These are phyloP conservation scores for Vitis amurensis DNA, from an alignment of 164 flowering plant genomes.

Conservation along the genomic window DNA sequence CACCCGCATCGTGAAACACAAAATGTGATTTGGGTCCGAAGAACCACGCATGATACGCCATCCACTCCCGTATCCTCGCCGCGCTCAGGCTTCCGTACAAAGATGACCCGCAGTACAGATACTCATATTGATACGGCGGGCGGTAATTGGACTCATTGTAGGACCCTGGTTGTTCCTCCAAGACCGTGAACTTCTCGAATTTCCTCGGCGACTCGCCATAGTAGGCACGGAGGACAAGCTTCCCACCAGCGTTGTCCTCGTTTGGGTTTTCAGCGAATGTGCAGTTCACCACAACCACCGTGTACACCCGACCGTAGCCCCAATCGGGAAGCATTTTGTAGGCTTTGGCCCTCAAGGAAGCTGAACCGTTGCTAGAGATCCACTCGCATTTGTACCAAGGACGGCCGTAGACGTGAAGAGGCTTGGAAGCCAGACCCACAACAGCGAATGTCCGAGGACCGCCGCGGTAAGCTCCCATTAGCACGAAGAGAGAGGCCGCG, in stretches of 20 bases:
- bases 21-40: conserved; percentile 64
- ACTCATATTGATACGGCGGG: conserved; percentile 57
- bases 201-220: conserved; percentile 34
- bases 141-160: conserved; percentile 41
- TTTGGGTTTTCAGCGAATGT: conserved; percentile 51
- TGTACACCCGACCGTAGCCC: conserved; percentile 77
- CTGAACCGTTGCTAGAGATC: conserved; percentile 32
- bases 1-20: conserved; percentile 73
- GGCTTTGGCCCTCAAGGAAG: conserved; percentile 31
- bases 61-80: conserved; percentile 58
- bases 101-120: conserved; percentile 69
- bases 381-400: conserved; percentile 75
- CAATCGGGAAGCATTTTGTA: conserved; percentile 71
- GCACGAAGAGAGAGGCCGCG: conserved; percentile 61
- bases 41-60: conserved; percentile 73
- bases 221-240: conserved; percentile 51
- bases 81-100: conserved; percentile 60
- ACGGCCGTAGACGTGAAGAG: conserved; percentile 52
- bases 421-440: conserved; percentile 75
- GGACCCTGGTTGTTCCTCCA: conserved; percentile 47
- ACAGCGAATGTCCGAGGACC: conserved; percentile 56
- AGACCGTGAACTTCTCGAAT: conserved; percentile 45
- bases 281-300: conserved; percentile 68
- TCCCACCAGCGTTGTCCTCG: conserved; percentile 53
- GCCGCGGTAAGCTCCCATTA: conserved; percentile 76